phyloP scores from a whole-genome alignment of 2,329 filamentous ascomycete genomes.

The Eurotiales sp. region DNA sequence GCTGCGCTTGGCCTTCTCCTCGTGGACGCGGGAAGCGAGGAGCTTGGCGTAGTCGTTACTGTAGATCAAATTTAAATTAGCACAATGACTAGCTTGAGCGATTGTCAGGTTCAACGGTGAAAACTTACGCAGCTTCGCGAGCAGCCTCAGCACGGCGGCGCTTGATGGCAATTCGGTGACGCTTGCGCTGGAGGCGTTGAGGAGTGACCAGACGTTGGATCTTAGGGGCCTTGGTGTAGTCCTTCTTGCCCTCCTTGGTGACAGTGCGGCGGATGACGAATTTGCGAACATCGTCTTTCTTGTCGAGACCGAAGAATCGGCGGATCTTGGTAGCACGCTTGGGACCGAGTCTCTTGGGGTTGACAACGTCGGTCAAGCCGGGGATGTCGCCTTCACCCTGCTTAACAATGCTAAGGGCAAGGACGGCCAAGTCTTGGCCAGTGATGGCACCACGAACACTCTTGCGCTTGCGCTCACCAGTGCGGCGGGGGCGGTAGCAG shows the following conservation, averaged over 20 bases:
- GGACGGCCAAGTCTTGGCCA: conserved; percentile 88
- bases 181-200: conserved; percentile 99
- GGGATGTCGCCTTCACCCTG: conserved; percentile 93
- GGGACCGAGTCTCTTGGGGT: conserved; percentile 98
- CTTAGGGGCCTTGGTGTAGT: conserved; percentile 99
- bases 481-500: conserved; percentile 97
- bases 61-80: conserved; percentile 9
- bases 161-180: conserved; percentile 96
- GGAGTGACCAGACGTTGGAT: conserved; percentile 99
- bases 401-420: conserved; percentile 95
- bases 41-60: conserved; percentile 96
- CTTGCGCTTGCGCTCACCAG: conserved; percentile 99
- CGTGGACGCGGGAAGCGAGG: conserved; percentile 93
- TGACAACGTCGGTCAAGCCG: conserved; percentile 93
- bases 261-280: conserved; percentile 99
- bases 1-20: conserved; percentile 90
- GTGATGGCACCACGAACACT: conserved; percentile 98
- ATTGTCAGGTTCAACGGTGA: background rate
- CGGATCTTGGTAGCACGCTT: conserved; percentile 99
- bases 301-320: conserved; percentile 99
- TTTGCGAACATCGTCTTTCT: conserved; percentile 99
- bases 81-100: background rate
- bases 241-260: conserved; percentile 90
- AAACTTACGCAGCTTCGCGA: conserved; percentile 96
- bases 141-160: conserved; percentile 92